Evolutionary conservation across 2,329 filamentous ascomycete species (phyloP).

Genomic region (Botryotinia convoluta): DNA sequence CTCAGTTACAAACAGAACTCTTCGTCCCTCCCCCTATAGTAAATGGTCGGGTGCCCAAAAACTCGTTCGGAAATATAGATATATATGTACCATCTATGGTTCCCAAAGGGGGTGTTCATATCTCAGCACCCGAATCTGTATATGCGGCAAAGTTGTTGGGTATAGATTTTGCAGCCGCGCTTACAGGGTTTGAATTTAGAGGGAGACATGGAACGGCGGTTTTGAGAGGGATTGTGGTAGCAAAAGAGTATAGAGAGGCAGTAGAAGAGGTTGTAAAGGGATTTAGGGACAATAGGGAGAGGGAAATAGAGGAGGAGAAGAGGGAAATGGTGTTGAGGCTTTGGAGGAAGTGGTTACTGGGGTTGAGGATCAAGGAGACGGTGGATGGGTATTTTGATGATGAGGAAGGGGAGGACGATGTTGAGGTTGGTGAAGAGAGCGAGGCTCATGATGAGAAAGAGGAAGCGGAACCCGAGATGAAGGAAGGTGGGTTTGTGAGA

Average conservation of each 20-base stretch:
- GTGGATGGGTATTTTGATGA: constrained; percentile 35
- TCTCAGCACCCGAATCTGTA: constrained; percentile 60
- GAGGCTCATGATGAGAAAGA: constrained; percentile 46
- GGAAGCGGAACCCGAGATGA: constrained; percentile 62
- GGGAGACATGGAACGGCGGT: constrained; percentile 84
- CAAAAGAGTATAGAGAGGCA: constrained; percentile 68
- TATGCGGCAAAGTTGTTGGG: constrained; percentile 72
- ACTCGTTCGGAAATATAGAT: constrained; percentile 91
- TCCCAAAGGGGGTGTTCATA: constrained; percentile 74
- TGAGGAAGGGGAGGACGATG: constrained; percentile 38
- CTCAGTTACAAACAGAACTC: constrained; percentile 62
- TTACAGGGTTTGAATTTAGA: constrained; percentile 86
- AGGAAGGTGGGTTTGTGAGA: constrained; percentile 40
- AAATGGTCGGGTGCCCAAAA: constrained; percentile 76
- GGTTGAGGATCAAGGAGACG: constrained; percentile 51
- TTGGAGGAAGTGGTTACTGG: constrained; percentile 77
- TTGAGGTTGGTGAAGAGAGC: constrained; percentile 65
- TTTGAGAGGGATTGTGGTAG: constrained; percentile 73
- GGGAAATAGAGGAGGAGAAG: constrained; percentile 62
- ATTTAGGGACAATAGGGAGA: constrained; percentile 62
- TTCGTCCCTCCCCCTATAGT: constrained; percentile 77
- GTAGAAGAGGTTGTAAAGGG: constrained; percentile 66
- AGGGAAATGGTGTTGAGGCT: constrained; percentile 60
- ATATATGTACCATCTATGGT: constrained; percentile 92
- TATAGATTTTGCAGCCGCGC: constrained; percentile 83